Base-by-base conservation (phyloP, 805 yeast genomes). In the Isabelozyma pseudorhagii region DNA sequence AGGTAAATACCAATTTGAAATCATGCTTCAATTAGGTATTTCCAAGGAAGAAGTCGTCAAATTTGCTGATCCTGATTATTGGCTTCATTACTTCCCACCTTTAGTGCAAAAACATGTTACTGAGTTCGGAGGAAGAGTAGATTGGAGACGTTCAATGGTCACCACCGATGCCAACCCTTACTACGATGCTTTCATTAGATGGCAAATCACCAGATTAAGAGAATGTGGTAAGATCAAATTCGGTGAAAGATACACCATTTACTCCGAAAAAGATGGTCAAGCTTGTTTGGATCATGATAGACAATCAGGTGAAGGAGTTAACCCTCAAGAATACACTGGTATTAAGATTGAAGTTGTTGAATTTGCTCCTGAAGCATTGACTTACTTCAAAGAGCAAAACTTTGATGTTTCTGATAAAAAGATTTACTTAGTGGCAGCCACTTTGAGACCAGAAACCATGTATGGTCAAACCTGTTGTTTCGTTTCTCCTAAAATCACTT, bases 231-330 rank as follows among this genome's bases (percentile, higher is more conserved):
- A 90, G 74, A 91, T 94, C 75, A 94, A 93, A 77, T 94, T 94
- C 60, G 99, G 99, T 71, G 96, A 93, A 77, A 86, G 99, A 75
- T 89, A 91, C 78, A 94, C 99, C 58, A 89, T 94, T 63, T 94
- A 89, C 75, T 92, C 98, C 40, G 96, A 91, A 67, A 93, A 89
- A 74, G 99, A 94, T 72, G 97, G 97, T 56, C 99, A 94, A 78
- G 96, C 99, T 39, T 94, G 99, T 79, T 92, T 94, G 93, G 99
- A 94, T 72, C 99, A 94, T 71, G 99, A 94, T 73, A 86, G 99
- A 79, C 87, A 82, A 71, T 82, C 93, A 45, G 99, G 99, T 67
- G 99, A 94, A 76, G 98, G 96, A 70, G 94, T 94, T 42, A 81
- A 85, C 58, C 97, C 99, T 40, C 98, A 94, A 74, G 99, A 94